Evolutionary conservation across 2,329 filamentous ascomycete genomes (phyloP).

Genomic region (Phoma sp.): DNA sequence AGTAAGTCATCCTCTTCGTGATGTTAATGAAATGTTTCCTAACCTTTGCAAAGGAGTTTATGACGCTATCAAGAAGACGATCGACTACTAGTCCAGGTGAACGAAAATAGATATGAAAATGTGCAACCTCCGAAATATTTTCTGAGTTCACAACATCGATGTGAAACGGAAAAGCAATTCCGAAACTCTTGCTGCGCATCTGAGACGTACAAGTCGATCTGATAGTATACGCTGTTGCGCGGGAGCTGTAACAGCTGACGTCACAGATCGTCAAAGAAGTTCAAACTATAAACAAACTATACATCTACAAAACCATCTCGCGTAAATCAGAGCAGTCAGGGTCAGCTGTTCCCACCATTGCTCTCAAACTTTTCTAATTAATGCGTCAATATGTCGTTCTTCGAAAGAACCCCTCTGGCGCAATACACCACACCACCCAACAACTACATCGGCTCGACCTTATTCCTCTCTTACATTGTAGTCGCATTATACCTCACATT

Average conservation of each 20-base stretch:
- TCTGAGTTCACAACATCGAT: neutral
- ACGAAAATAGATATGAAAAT: neutral
- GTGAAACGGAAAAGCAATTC: neutral
- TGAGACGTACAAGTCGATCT: neutral
- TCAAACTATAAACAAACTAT: neutral
- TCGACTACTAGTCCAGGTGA: constrained; percentile 50
- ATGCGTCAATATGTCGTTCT: neutral
- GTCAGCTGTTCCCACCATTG: neutral
- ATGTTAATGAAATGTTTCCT: neutral
- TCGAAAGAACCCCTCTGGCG: neutral
- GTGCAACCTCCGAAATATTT: no score
- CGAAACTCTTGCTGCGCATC: neutral
- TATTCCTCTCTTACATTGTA: constrained; percentile 42
- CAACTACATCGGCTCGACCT: constrained; percentile 36
- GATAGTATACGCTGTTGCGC: neutral
- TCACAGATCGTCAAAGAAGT: constrained; percentile 26
- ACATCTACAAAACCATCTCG: neutral
- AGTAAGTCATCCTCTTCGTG: constrained; percentile 64
- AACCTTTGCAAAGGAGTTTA: constrained; percentile 49
- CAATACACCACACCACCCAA: constrained; percentile 30
- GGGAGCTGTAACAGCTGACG: constrained; percentile 33
- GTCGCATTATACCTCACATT: constrained; percentile 32
- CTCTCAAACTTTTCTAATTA: neutral
- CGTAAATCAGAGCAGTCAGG: neutral
- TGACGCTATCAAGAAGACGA: constrained; percentile 54